Base-by-base conservation (phyloP, 139 green algal genomes). In the Asterochloris sp. region DNA sequence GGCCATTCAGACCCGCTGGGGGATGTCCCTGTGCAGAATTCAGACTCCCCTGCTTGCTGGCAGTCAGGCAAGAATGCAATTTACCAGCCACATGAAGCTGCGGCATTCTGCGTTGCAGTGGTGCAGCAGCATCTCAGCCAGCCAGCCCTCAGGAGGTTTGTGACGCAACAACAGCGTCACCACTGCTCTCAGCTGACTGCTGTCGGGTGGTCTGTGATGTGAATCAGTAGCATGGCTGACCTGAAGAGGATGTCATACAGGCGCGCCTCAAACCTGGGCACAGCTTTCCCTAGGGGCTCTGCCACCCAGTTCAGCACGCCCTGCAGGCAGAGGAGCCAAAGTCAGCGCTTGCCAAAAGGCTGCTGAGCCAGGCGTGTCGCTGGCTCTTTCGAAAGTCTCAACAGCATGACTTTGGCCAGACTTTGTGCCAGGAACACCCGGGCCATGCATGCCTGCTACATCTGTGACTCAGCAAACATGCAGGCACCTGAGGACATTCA, bases 271-370 rank as follows among this genome's bases (percentile, higher is more conserved):
- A 93, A 90, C 0, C 38, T 83, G 27, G 90, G 82, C 11, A 94
- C 93, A 62, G 94, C 86, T 80, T 88, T 26, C 0, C 93, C 95
- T 0, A 94, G 90, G 8, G 95, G 91, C 89, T 97, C 88, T 12
- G 85, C 91, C 28, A 99, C 95, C 97, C 97, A 99, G 88, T 98
- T 97, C 76, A 99, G 89, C 62, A 98, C 94, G 13, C 97, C 97
- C 91, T 95, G 88, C 71, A 78, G 74, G 29, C 69, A 66, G 16
- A 64, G 15, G 60, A 38, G 8, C 47, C 12, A 38, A 0, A 16
- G 9, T 79, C 17, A 26, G 17, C 66, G 1, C 66, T 24, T 26
- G 66, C 17, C 66, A 10, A 4, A 24, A 71, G 21, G 17, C 17
- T 71, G 17, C 4, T 71, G 4, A 26, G 8, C 66, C 66, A 26